Base-by-base conservation (phyloP, 306 rosid species). In the Clitoria ternatea region DNA sequence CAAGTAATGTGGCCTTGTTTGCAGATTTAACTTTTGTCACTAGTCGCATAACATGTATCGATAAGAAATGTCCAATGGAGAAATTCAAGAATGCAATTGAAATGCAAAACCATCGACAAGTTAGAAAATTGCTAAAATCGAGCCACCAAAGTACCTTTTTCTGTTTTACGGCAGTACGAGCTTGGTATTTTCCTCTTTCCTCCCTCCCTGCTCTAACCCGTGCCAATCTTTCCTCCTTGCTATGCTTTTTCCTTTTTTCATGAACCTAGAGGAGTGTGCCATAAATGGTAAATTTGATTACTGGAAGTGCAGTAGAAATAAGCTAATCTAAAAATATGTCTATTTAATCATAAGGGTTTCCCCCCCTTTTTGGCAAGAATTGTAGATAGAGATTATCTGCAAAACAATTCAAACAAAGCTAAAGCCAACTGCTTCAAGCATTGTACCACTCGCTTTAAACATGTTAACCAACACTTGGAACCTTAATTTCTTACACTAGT, bases 141-240 rank as follows among this genome's bases (percentile, higher is more conserved):
- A 53, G 27, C 54, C 26, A 50, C 13, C n/a, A 50, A 54, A 29
- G 5, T 76, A 89, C 96, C 90, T 89, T 89, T 76, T 85, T 87
- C 82, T 87, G 90, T 67, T 87, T 87, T n/a, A 89, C 69, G 13
- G 96, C 90, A 10, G 87, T 60, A 53, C 79, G 79, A 77, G 96
- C 83, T 59, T 77, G 79, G 77, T 85, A 89, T 87, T 79, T 65
- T 68, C 85, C 90, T 81, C 90, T 82, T 1, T 85, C 96, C 76
- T 85, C 96, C 69, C 92, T 80, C 44, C 96, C 96, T 22, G 85
- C 90, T 73, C 75, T 82, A 69, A 86, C 86, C 15, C 77, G 69
- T 19, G 77, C 84, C 78, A 86, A 52, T 45, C 83, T 86, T 68
- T 86, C 88, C 37, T 86, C 92, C 81, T 89, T 86, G 83, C 72